Base-by-base conservation (phyloP, 345 rosid species). In the Luvunga scandens region DNA sequence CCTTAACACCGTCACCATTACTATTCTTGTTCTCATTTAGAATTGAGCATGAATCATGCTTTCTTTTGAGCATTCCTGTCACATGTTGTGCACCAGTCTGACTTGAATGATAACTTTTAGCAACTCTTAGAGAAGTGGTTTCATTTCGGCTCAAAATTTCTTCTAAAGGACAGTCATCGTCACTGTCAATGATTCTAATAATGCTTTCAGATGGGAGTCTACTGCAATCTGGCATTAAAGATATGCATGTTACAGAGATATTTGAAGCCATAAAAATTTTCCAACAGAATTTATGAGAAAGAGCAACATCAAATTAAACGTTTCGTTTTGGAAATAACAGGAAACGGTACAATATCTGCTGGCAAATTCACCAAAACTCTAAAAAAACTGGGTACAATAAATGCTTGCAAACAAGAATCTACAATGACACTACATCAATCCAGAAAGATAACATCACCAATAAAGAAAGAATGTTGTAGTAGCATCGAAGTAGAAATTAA, bases 111-210 rank as follows among this genome's bases (percentile, higher is more conserved):
- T 56, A 71, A 62, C 25, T 36, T 9, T 53, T 72, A 21, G 61
- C 66, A 14, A 25, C 33, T 39, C 9, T 10, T 14, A 28, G 60
- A 33, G 72, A 56, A 53, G 70, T 31, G 25, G 0, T 70, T 33
- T 31, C 64, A 63, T 72, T 83, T 28, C 14, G 73, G 48, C 55
- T 48, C 53, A 19, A 73, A 38, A 14, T 65, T 63, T 75, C 73
- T 66, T 21, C 38, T 0, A 79, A 31, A 39, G 73, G 27, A 75
- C 27, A 45, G 21, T 78, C 83, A 45, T 85, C 89, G 67, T 82
- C 88, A 50, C 82, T 80, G 38, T 89, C 90, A 21, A 18, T 38
- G 22, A 86, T 78, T 78, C 67, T 77, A 14, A 89, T 57, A 73
- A 82, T 10, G 9, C 31, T 73, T 75, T 31, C 39, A 38, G 71